Percentiles rank a stretch among this genome's conserved stretches.
phyloP scores from a whole-genome alignment of 345 rosid genomes.

The Mallotus nudiflorus region DNA sequence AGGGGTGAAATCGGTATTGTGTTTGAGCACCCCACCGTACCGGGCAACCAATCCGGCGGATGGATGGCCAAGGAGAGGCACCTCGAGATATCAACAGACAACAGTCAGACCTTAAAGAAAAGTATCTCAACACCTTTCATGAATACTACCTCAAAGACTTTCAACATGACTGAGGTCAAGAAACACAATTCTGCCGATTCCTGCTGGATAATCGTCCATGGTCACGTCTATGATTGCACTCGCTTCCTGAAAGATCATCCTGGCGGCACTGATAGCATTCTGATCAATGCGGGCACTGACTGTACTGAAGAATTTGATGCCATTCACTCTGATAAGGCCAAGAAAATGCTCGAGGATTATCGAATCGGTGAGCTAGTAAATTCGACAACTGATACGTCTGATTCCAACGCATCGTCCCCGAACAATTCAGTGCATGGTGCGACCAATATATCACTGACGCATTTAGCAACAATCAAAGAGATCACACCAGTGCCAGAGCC shows the following conservation, averaged over 20 bases:
- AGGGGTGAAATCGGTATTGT: conserved; percentile 90
- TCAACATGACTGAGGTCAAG: conserved; percentile 65
- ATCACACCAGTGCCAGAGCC: conserved; percentile 20
- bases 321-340: conserved; percentile 89
- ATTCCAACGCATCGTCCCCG: conserved; percentile 63
- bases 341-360: conserved; percentile 70
- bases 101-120: conserved; percentile 55
- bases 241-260: conserved; percentile 89
- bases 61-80: conserved; percentile 96
- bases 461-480: conserved; percentile 71
- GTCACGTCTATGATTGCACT: conserved; percentile 90
- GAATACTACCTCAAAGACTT: conserved; percentile 66
- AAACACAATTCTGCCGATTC: conserved; percentile 73
- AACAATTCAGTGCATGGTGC: conserved; percentile 68
- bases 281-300: conserved; percentile 87
- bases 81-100: conserved; percentile 56
- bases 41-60: conserved; percentile 93
- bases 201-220: conserved; percentile 91
- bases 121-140: conserved; percentile 90
- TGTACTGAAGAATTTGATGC: conserved; percentile 97
- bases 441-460: conserved; percentile 20
- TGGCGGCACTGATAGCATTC: conserved; percentile 81
- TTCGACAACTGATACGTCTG: conserved; percentile 51
- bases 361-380: conserved; percentile 72
- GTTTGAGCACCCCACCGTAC: conserved; percentile 89